phyloP scores from a whole-genome alignment of 1,139 yeast genomes.

The Kluyveromyces sp. region DNA sequence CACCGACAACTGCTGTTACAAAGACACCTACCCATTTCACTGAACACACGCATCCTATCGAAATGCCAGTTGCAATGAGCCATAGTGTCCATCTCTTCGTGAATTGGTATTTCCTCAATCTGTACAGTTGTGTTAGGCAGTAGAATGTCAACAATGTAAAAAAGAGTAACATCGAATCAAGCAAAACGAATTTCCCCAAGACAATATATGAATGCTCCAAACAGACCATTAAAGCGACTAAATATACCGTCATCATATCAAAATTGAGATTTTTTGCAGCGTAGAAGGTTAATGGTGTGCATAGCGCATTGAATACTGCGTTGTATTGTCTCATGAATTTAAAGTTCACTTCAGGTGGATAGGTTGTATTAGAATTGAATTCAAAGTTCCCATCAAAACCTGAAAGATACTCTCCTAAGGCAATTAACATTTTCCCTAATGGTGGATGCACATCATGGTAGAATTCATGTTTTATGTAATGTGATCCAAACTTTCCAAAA shows the following conservation, averaged over 20 bases:
- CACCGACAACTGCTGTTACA: slow-evolving; percentile 73
- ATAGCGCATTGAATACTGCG: slow-evolving; percentile 52
- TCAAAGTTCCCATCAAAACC: slow-evolving; percentile 59
- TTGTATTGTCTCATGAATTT: slow-evolving; percentile 59
- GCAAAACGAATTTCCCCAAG: slow-evolving; percentile 59
- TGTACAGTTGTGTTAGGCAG: slow-evolving; percentile 50
- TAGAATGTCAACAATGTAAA: slow-evolving; percentile 59
- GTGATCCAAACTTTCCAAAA: slow-evolving; percentile 55
- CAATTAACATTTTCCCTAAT: slow-evolving; percentile 58
- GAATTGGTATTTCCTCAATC: slow-evolving; percentile 38
- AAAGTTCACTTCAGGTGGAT: slow-evolving; percentile 49
- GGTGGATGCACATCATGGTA: slow-evolving; percentile 81
- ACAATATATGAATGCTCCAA: slow-evolving; percentile 61
- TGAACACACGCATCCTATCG: slow-evolving; percentile 87
- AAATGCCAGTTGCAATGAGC: slow-evolving; percentile 63
- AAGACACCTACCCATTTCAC: slow-evolving; percentile 96
- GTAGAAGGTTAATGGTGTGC: slow-evolving; percentile 58
- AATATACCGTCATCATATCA: slow-evolving; percentile 39
- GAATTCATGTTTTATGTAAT: slow-evolving; percentile 56
- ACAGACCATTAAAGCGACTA: slow-evolving; percentile 52
- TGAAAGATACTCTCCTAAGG: slow-evolving; percentile 58
- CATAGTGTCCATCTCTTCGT: slow-evolving; percentile 43
- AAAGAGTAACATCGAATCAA: slow-evolving; percentile 66
- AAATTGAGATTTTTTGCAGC: slow-evolving; percentile 48
- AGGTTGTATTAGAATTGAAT: slow-evolving; percentile 53